Base-by-base conservation (phyloP, 2,329 filamentous ascomycete genomes). In the Thyridium curvatum region DNA sequence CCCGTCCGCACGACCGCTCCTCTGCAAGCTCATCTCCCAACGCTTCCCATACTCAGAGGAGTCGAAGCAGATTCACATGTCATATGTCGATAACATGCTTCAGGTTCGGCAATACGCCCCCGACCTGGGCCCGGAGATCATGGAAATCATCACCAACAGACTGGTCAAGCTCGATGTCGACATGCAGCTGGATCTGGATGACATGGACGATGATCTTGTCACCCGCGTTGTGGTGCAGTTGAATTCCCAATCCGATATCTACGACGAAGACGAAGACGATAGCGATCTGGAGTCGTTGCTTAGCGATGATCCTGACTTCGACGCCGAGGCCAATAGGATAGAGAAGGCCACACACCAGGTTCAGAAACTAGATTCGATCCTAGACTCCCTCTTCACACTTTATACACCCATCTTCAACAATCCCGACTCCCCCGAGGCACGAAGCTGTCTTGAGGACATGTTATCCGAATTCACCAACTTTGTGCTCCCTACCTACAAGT, bases 151-250 rank as follows among this genome's bases (percentile, higher is more conserved):
- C 35, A 84, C 89, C 32, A 85, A 91, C 50, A 82, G 86, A 45
- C 72, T 97, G 8, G 87, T 97, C 53, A 93, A 93, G 62, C 86
- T 97, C 42, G 93, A 98, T 56, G 88, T 94, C 1, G 86, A 96
- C 56, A 93, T 97, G 60, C 91, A 96, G 61, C 77, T 90, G 36
- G 90, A 97, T 53, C 69, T 97, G 52, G 89, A 97, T 46, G 90
- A 97, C 51, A 68, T 95, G 44, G 91, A 96, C 45, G 91, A 97
- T 46, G 86, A 94, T 40, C 72, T 88, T 9, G 85, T 88, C 39
- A 80, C 89, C 17, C 79, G 81, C 38, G 77, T 91, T 14, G 72
- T 86, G 37, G 70, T 72, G 55, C 76, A 71, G 37, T 59, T 74
- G 14, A 57, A 61, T 32, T 30, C 29, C n/a, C 66, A 70, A 4